phyloP scores from a whole-genome alignment of 257 asterid genomes.

The Fraxinus americana region DNA sequence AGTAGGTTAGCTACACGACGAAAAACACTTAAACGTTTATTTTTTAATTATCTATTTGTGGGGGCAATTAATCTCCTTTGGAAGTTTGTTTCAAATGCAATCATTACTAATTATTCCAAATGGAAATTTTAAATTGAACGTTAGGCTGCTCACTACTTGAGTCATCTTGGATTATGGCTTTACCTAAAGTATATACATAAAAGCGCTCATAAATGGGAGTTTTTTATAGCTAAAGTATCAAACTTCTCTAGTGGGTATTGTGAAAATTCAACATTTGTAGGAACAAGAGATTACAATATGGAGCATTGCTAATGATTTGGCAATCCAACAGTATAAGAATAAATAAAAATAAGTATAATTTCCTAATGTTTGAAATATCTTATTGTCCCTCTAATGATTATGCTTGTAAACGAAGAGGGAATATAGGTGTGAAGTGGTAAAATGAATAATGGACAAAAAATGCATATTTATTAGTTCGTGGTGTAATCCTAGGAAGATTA shows the following conservation, averaged over 20 bases:
- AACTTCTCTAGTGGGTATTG: neutral
- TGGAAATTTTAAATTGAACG: neutral
- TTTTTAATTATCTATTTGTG: neutral
- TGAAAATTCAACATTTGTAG: neutral
- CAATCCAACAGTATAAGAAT: neutral
- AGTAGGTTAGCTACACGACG: too few relatives aligned
- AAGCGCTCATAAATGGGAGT: neutral
- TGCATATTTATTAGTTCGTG: too few relatives aligned
- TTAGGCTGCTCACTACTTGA: neutral
- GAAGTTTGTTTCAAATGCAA: neutral
- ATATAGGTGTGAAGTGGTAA: too few relatives aligned
- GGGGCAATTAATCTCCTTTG: neutral
- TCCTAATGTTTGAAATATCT: too few relatives aligned
- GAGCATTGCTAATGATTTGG: neutral
- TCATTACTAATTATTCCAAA: slow-evolving; percentile 4
- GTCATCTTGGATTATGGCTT: neutral
- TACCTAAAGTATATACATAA: neutral
- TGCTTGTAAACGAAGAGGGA: too few relatives aligned
- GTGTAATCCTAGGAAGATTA: too few relatives aligned
- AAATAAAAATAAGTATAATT: too few relatives aligned
- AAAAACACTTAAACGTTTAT: too few relatives aligned
- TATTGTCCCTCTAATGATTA: too few relatives aligned
- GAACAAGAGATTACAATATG: neutral
- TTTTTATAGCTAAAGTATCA: neutral
- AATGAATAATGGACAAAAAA: too few relatives aligned